phyloP scores from a whole-genome alignment of 2,329 filamentous ascomycete species.

The Sphaerulina vaccinii region DNA sequence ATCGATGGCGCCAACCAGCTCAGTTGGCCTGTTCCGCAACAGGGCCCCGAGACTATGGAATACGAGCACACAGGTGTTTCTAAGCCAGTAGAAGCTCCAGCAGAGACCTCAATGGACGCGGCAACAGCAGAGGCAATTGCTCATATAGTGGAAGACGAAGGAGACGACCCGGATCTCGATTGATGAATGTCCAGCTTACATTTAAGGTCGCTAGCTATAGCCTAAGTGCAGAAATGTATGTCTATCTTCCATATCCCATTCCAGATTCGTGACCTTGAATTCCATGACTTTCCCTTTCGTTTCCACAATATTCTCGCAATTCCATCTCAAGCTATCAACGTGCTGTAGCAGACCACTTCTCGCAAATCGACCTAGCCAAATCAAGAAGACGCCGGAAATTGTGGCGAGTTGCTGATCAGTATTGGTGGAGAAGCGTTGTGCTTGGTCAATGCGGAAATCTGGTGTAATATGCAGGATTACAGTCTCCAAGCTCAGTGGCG shows the following conservation, averaged over 20 bases:
- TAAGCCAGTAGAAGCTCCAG: too few species aligned
- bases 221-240: not conserved
- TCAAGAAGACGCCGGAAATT: conserved; percentile 5
- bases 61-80: too few species aligned
- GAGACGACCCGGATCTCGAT: too few species aligned
- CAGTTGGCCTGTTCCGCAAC: too few species aligned
- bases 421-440: not conserved
- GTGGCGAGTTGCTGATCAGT: not conserved
- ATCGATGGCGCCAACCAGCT: too few species aligned
- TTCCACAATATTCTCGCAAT: not conserved
- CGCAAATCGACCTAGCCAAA: conserved; percentile 9
- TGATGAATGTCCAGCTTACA: too few species aligned
- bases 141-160: too few species aligned
- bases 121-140: too few species aligned
- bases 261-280: not conserved
- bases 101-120: too few species aligned
- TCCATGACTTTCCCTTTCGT: not conserved
- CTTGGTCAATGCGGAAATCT: not conserved
- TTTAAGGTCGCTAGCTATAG: too few species aligned
- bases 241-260: not conserved
- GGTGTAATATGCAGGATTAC: conserved; percentile 1
- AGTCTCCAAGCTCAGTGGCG: not conserved
- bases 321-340: not conserved
- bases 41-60: too few species aligned
- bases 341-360: conserved; percentile 6